Percentiles rank a stretch among this genome's conserved stretches.
phyloP scores from a whole-genome alignment of 2,329 filamentous ascomycete genomes.

The Colletotrichum brevisporum region DNA sequence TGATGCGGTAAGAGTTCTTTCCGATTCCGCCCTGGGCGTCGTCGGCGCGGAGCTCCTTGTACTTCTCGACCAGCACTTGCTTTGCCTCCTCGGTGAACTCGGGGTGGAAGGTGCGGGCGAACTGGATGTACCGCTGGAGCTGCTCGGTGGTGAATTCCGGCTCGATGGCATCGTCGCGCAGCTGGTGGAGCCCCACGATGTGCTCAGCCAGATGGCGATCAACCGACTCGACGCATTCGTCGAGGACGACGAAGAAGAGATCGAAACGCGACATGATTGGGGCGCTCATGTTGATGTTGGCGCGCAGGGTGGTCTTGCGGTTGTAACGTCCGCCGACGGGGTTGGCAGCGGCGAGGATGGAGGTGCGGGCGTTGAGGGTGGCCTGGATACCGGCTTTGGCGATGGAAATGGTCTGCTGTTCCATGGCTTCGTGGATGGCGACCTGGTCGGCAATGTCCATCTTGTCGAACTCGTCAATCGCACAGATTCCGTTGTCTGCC shows the following conservation, averaged over 20 bases:
- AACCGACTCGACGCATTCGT: slow-evolving; percentile 93
- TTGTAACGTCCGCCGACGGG: slow-evolving; percentile 98
- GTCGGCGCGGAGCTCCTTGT: slow-evolving; percentile 94
- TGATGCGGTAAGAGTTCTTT: slow-evolving; percentile 96
- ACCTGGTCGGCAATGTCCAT: slow-evolving; percentile 99
- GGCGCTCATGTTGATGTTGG: slow-evolving; percentile 98
- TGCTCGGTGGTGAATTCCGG: slow-evolving; percentile 98
- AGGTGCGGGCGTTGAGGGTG: slow-evolving; percentile 94
- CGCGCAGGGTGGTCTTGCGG: slow-evolving; percentile 90
- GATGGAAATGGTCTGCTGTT: slow-evolving; percentile 99
- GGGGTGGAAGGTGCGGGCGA: slow-evolving; percentile 93
- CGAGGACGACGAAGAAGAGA: slow-evolving; percentile 96
- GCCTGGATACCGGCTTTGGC: slow-evolving; percentile 99
- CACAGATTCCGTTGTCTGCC: slow-evolving; percentile 96
- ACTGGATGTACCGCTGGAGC: slow-evolving; percentile 96
- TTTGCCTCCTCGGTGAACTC: slow-evolving; percentile 92
- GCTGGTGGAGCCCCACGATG: slow-evolving; percentile 93
- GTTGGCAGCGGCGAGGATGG: slow-evolving; percentile 95
- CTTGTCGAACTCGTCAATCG: slow-evolving; percentile 99
- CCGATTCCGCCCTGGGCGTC: slow-evolving; percentile 95
- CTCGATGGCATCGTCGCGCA: slow-evolving; percentile 90
- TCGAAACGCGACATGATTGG: slow-evolving; percentile 99
- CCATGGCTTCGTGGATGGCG: slow-evolving; percentile 99
- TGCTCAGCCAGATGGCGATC: slow-evolving; percentile 94
- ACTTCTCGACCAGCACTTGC: slow-evolving; percentile 87